Conservation (phyloP, 2,329 filamentous ascomycete species). For the Cryphonectria naterciae region DNA sequence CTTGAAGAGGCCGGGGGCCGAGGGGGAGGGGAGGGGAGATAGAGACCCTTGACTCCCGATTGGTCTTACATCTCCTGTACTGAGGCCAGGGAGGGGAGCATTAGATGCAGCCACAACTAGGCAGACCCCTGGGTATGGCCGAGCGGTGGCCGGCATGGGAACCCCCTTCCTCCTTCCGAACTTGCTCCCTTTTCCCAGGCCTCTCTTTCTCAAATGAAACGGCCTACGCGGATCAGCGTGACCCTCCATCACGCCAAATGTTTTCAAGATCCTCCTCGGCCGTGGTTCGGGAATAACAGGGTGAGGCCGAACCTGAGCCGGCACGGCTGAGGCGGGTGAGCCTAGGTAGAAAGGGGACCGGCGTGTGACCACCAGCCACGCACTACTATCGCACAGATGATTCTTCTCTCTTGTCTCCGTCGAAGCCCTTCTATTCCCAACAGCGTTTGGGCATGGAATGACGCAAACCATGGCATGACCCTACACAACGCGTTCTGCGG, state of each 20-base stretch:
- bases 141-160: not conserved
- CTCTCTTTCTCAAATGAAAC: not conserved
- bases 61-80: not conserved
- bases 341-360: not conserved
- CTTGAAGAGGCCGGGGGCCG: too few species aligned
- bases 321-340: not conserved
- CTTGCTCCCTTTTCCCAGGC: not conserved
- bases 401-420: not conserved
- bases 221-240: not conserved
- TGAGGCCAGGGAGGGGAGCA: not conserved
- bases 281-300: not conserved
- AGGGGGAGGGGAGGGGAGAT: not conserved
- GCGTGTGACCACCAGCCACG: not conserved
- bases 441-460: not conserved
- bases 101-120: not conserved
- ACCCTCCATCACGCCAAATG: not conserved
- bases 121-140: not conserved
- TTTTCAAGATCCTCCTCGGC: not conserved
- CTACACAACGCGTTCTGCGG: not conserved
- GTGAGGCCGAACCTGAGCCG: not conserved
- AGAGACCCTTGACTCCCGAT: not conserved
- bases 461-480: not conserved
- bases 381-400: not conserved
- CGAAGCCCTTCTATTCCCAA: not conserved
- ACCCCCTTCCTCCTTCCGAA: not conserved